Evolutionary conservation across 176 grass and related monocot genomes (phyloP).

Genomic region (Dendrocalamus sinicus): DNA sequence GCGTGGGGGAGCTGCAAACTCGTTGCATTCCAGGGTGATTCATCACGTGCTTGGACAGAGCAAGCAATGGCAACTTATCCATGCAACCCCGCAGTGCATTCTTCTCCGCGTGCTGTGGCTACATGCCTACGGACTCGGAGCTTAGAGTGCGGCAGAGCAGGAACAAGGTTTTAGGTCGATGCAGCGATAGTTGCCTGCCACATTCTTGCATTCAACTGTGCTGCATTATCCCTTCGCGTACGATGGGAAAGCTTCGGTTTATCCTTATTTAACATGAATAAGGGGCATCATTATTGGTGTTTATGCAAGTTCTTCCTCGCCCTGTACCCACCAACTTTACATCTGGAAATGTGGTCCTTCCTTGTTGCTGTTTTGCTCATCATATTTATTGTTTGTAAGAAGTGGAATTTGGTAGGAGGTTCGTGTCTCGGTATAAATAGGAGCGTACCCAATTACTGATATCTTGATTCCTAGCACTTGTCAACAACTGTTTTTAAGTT

Average conservation of each 20-base stretch:
- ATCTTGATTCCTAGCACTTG: background rate
- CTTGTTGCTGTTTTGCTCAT: background rate
- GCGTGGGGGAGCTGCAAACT: background rate
- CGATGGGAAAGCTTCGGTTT: background rate
- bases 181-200: background rate
- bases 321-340: too few relatives aligned
- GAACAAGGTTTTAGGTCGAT: background rate
- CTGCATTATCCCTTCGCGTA: background rate
- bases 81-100: background rate
- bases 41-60: background rate
- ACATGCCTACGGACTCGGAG: background rate
- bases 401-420: background rate
- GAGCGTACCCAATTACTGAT: background rate
- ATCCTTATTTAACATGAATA: background rate
- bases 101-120: background rate
- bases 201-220: background rate
- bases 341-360: too few relatives aligned
- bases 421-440: background rate
- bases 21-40: background rate
- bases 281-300: background rate
- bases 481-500: too few relatives aligned
- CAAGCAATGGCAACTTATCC: background rate
- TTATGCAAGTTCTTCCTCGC: too few relatives aligned
- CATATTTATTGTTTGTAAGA: background rate
- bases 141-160: background rate